These are phyloP conservation scores for Alopecurus myosuroides DNA, from an alignment of 176 grass and related monocot species.

Conservation along the genomic window DNA sequence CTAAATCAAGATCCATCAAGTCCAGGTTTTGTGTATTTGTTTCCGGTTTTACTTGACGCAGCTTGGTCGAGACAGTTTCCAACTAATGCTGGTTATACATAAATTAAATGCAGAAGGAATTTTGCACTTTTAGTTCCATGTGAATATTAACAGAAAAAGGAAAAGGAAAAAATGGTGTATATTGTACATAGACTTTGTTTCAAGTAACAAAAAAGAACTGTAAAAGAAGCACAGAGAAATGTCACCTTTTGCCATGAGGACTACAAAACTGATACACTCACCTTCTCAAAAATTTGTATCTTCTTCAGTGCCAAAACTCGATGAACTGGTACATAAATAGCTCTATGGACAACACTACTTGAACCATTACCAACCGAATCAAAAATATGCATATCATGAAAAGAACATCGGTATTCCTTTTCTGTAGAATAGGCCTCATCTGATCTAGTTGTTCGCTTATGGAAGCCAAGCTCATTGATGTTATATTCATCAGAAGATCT, in stretches of 20 bases:
- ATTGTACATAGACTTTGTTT: neutral
- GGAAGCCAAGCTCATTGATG: slow-evolving; percentile 86
- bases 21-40: neutral
- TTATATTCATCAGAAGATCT: slow-evolving; percentile 83
- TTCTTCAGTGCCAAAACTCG: slow-evolving; percentile 89
- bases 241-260: neutral
- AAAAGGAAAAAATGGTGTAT: neutral
- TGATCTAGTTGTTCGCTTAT: slow-evolving; percentile 39
- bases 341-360: slow-evolving; percentile 89
- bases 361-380: slow-evolving; percentile 84
- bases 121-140: neutral
- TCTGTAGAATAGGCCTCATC: slow-evolving; percentile 56
- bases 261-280: neutral
- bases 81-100: neutral
- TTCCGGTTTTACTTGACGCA: neutral
- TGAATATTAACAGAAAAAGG: neutral
- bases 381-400: slow-evolving; percentile 94
- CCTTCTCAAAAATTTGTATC: slow-evolving; percentile 95
- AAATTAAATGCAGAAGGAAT: neutral
- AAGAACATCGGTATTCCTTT: slow-evolving; percentile 77
- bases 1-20: neutral
- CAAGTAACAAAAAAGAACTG: neutral
- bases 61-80: neutral
- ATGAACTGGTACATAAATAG: slow-evolving; percentile 80
- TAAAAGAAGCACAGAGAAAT: neutral